phyloP scores from a whole-genome alignment of 805 yeast genomes.

The Spathaspora gorwiae region DNA sequence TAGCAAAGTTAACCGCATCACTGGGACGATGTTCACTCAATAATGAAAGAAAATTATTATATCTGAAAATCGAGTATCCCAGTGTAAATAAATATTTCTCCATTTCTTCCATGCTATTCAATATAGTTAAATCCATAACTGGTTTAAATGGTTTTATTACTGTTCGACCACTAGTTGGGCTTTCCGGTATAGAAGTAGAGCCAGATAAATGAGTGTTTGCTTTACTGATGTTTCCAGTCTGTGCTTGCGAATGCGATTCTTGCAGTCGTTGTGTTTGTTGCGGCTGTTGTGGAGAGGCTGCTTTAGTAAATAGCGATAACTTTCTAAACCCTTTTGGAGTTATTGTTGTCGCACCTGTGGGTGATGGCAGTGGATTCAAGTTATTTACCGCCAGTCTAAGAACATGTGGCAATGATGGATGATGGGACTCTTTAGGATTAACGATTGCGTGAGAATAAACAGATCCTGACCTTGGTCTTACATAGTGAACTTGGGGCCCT shows the following conservation, averaged over 20 bases:
- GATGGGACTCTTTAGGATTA: background rate
- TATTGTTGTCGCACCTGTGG: background rate
- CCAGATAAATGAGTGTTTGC: background rate
- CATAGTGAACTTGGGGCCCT: background rate
- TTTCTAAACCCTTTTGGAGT: conserved; percentile 2
- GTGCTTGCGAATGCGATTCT: background rate
- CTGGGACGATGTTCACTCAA: conserved; percentile 25
- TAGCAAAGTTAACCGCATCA: conserved; percentile 38
- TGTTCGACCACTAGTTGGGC: background rate
- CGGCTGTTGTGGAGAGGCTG: background rate
- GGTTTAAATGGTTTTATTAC: conserved; percentile 16
- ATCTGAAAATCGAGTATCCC: conserved; percentile 25
- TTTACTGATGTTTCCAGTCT: background rate
- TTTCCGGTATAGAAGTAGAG: background rate
- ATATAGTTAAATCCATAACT: conserved; percentile 16
- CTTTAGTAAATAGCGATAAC: conserved; percentile 3
- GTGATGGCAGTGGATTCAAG: background rate
- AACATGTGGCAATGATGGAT: background rate
- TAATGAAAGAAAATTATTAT: conserved; percentile 26
- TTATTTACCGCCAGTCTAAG: too few species aligned
- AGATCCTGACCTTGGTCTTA: background rate
- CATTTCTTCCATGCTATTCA: conserved; percentile 24
- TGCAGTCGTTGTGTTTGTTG: too few species aligned
- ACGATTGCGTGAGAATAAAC: background rate
- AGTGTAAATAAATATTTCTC: conserved; percentile 21